Percentiles rank a stretch among this genome's conserved stretches.
Conservation (phyloP, 306 rosid species). For the Glycyrrhiza uralensis region DNA sequence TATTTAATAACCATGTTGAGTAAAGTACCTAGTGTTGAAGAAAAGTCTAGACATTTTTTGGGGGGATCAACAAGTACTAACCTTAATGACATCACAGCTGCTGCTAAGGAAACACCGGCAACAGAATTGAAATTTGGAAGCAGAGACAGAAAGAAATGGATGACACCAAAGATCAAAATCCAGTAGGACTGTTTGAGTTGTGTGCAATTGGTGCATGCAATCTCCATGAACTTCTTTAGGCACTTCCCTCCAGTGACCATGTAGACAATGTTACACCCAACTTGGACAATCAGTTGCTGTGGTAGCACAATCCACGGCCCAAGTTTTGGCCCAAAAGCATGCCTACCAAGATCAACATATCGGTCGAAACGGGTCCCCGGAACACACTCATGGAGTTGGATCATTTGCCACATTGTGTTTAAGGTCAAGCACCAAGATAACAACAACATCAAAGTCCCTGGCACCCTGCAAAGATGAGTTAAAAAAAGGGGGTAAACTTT, state of each 20-base stretch:
- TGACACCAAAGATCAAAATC: slow-evolving; percentile 78
- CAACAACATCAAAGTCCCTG: slow-evolving; percentile 63
- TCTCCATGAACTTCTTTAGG: slow-evolving; percentile 79
- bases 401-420: slow-evolving; percentile 95
- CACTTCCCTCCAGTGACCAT: slow-evolving; percentile 95
- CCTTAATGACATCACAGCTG: slow-evolving; percentile 93
- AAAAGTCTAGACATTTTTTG: background rate
- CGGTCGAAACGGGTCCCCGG: slow-evolving; percentile 83
- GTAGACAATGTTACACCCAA: slow-evolving; percentile 91
- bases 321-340: slow-evolving; percentile 77
- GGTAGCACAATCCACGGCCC: slow-evolving; percentile 97
- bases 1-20: background rate
- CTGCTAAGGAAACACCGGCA: slow-evolving; percentile 89
- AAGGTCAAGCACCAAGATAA: slow-evolving; percentile 80
- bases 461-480: slow-evolving; percentile 61
- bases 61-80: slow-evolving; percentile 1
- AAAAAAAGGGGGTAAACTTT: background rate
- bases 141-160: slow-evolving; percentile 90
- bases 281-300: slow-evolving; percentile 81
- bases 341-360: slow-evolving; percentile 79
- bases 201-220: slow-evolving; percentile 75
- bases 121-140: slow-evolving; percentile 95
- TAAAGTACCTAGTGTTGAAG: background rate
- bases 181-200: slow-evolving; percentile 73
- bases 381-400: slow-evolving; percentile 92